These are phyloP conservation scores for Limnanthes douglasii DNA, from an alignment of 345 rosid species.

Conservation along the genomic window DNA sequence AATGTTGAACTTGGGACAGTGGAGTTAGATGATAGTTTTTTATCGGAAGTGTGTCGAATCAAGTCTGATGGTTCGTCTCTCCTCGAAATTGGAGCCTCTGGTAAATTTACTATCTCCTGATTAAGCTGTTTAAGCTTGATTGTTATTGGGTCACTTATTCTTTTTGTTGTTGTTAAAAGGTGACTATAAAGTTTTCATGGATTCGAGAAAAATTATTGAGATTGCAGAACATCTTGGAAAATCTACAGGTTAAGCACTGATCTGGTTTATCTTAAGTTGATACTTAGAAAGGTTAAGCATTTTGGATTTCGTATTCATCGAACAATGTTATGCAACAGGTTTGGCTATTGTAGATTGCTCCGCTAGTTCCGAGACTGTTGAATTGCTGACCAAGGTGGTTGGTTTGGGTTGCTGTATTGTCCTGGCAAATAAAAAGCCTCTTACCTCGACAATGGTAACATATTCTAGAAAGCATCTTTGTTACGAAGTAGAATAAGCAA, in stretches of 20 bases:
- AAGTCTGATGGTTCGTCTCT: conserved; percentile 45
- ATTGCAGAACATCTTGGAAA: conserved; percentile 41
- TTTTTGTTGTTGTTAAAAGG: conserved; percentile 4
- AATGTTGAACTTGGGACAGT: conserved; percentile 24
- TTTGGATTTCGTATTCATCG: conserved; percentile 1
- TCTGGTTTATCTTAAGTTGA: too few species aligned
- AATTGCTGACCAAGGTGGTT: conserved; percentile 32
- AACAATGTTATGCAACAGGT: conserved; percentile 22
- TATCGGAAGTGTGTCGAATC: conserved; percentile 42
- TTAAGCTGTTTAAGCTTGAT: background rate
- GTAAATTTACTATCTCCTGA: conserved; percentile 14
- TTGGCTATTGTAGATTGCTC: conserved; percentile 79
- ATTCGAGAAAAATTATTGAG: conserved; percentile 23
- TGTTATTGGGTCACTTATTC: background rate
- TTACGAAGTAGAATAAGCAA: too few species aligned
- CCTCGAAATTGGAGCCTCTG: conserved; percentile 20
- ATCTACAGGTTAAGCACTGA: conserved; percentile 73
- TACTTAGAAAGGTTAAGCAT: background rate
- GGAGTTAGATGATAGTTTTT: conserved; percentile 39
- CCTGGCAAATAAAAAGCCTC: conserved; percentile 92
- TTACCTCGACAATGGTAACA: conserved; percentile 61
- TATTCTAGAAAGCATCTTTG: conserved; percentile 1
- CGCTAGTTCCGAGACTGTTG: conserved; percentile 50
- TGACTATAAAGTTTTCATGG: conserved; percentile 19
- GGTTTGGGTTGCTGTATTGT: conserved; percentile 64